Conservation (phyloP, 306 rosid genomes). For the Fragaria vesca region DNA sequence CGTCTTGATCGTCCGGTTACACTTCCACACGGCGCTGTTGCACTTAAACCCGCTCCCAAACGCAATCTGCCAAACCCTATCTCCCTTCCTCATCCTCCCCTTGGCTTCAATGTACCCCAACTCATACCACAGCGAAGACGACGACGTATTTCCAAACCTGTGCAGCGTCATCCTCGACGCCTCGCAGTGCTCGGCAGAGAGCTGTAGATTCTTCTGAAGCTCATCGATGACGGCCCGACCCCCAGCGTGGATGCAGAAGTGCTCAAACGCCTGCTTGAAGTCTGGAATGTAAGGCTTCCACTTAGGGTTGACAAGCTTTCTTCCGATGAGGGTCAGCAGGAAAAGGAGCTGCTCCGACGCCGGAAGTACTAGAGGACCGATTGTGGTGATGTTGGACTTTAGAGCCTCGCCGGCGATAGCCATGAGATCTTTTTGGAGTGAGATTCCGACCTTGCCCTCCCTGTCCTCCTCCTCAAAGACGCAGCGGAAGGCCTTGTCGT, state of each 20-base stretch:
- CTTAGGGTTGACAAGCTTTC: slow-evolving; percentile 75
- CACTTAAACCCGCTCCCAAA: slow-evolving; percentile 95
- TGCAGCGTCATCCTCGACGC: slow-evolving; percentile 95
- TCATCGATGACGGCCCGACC: slow-evolving; percentile 95
- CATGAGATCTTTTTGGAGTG: slow-evolving; percentile 81
- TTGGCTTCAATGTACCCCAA: slow-evolving; percentile 74
- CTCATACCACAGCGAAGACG: slow-evolving; percentile 96
- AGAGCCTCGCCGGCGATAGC: slow-evolving; percentile 97
- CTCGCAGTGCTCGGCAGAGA: slow-evolving; percentile 83
- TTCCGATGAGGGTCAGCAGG: slow-evolving; percentile 63
- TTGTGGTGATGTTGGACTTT: slow-evolving; percentile 86
- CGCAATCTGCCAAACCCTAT: slow-evolving; percentile 91
- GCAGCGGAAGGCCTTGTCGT: slow-evolving; percentile 76
- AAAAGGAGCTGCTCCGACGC: slow-evolving; percentile 93
- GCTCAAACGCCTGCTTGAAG: slow-evolving; percentile 90
- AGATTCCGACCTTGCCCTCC: slow-evolving; percentile 87
- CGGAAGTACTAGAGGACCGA: slow-evolving; percentile 91
- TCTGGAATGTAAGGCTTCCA: slow-evolving; percentile 99
- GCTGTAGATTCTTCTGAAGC: slow-evolving; percentile 88
- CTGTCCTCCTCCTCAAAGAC: slow-evolving; percentile 79
- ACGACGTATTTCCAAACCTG: slow-evolving; percentile 87
- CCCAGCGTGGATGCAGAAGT: slow-evolving; percentile 94
- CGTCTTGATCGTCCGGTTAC: slow-evolving; percentile 60
- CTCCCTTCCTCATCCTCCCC: slow-evolving; percentile 86
- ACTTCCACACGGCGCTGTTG: slow-evolving; percentile 93